Percentiles rank a stretch among this genome's conserved stretches.
Evolutionary conservation across 2,329 filamentous ascomycete genomes (phyloP).

Genomic region (Raffaelea deltoideospora): DNA sequence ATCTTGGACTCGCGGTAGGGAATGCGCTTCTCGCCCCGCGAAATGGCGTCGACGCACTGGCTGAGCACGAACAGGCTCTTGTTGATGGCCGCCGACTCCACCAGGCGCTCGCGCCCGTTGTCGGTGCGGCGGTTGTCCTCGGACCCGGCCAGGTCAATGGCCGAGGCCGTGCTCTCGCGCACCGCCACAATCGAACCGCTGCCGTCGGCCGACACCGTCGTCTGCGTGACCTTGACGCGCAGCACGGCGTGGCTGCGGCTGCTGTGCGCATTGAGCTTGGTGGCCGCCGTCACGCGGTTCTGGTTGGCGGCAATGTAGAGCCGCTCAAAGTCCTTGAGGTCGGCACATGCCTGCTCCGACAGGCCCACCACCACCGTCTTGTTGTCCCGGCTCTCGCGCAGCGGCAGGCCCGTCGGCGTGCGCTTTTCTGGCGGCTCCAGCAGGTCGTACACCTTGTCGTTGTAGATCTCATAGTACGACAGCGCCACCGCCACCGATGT

Average conservation of each 20-base stretch:
- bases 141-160: slow-evolving; percentile 88
- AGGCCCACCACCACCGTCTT: slow-evolving; percentile 79
- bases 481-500: slow-evolving; percentile 61
- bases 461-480: slow-evolving; percentile 95
- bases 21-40: slow-evolving; percentile 57
- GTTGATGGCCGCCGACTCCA: slow-evolving; percentile 96
- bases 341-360: slow-evolving; percentile 67
- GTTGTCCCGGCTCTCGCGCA: slow-evolving; percentile 73
- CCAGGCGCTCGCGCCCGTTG: slow-evolving; percentile 78
- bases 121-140: slow-evolving; percentile 92
- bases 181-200: slow-evolving; percentile 31
- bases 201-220: slow-evolving; percentile 28
- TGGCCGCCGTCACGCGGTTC: slow-evolving; percentile 77
- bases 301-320: slow-evolving; percentile 86
- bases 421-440: slow-evolving; percentile 82
- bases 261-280: slow-evolving; percentile 84
- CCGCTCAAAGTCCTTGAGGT: slow-evolving; percentile 77
- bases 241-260: slow-evolving; percentile 83
- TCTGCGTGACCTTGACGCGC: slow-evolving; percentile 75
- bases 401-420: slow-evolving; percentile 61
- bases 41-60: slow-evolving; percentile 91
- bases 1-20: slow-evolving; percentile 94
- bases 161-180: slow-evolving; percentile 70
- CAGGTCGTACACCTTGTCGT: slow-evolving; percentile 85
- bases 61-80: slow-evolving; percentile 91